Percentiles rank a stretch among this genome's conserved stretches.
phyloP scores from a whole-genome alignment of 83 land plant species.

The Picea mariana region DNA sequence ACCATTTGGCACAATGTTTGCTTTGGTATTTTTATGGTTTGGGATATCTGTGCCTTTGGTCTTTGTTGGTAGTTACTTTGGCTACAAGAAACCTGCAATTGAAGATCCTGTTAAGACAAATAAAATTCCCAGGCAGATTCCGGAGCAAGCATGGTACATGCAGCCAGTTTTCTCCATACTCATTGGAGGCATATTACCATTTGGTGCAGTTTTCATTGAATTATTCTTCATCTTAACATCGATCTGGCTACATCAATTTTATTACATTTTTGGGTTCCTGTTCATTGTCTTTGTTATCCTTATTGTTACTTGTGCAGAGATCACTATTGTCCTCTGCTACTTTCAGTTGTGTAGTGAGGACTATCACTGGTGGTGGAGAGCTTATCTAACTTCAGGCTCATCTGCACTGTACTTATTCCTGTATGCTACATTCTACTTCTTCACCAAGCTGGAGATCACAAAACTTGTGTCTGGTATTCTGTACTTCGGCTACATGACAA shows the following conservation, averaged over 20 bases:
- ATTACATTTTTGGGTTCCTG: constrained; percentile 81
- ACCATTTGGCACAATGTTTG: constrained; percentile 83
- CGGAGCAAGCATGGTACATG: constrained; percentile 91
- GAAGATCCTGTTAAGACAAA: constrained; percentile 85
- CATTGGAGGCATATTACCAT: constrained; percentile 79
- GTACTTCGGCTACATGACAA: constrained; percentile 82
- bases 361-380: constrained; percentile 85
- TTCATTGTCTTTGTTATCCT: constrained; percentile 81
- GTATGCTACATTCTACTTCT: constrained; percentile 70
- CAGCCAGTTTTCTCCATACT: constrained; percentile 68
- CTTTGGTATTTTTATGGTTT: constrained; percentile 71
- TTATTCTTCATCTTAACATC: constrained; percentile 81
- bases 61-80: constrained; percentile 80
- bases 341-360: constrained; percentile 85
- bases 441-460: constrained; percentile 77
- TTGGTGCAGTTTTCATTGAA: constrained; percentile 84
- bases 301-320: constrained; percentile 77
- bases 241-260: constrained; percentile 82
- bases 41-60: constrained; percentile 83
- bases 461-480: constrained; percentile 74
- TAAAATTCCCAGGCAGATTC: no score
- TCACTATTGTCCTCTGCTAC: constrained; percentile 75
- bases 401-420: constrained; percentile 70
- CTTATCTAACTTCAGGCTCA: constrained; percentile 77
- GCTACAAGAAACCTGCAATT: constrained; percentile 71